These are phyloP conservation scores for Leucoagaricus sp. DNA, from an alignment of 1,284 basidiomycete genomes.

Conservation along the genomic window DNA sequence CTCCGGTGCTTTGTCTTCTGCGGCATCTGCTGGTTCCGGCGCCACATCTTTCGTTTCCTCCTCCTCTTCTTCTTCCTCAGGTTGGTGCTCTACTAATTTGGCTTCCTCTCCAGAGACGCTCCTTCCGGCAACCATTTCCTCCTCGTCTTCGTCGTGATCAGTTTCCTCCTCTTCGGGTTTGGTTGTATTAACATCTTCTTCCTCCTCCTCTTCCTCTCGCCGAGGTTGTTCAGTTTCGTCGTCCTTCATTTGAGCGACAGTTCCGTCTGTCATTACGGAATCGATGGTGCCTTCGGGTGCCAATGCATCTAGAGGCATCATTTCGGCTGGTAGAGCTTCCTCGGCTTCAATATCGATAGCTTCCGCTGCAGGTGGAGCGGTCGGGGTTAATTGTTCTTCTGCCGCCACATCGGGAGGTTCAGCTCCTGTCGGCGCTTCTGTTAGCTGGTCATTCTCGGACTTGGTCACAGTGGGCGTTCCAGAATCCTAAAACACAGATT, in stretches of 20 bases:
- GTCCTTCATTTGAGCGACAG: not conserved
- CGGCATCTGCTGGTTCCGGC: not conserved
- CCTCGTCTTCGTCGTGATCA: constrained; percentile 13
- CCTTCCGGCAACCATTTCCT: not conserved
- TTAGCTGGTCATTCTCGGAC: not conserved
- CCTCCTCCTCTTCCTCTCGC: constrained; percentile 20
- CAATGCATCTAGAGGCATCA: not conserved
- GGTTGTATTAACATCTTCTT: constrained; percentile 23
- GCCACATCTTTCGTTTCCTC: constrained; percentile 10
- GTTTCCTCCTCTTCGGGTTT: constrained; percentile 21
- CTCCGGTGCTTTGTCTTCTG: not conserved
- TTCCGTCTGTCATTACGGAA: constrained; percentile 2
- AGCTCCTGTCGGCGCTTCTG: not conserved
- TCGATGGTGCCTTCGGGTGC: not conserved
- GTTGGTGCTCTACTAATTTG: not conserved
- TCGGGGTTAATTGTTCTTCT: not conserved
- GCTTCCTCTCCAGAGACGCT: not conserved
- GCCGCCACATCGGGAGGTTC: not conserved
- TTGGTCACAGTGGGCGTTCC: constrained; percentile 5
- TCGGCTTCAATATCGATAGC: not conserved
- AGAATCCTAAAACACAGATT: not conserved
- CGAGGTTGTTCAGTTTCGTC: constrained; percentile 14
- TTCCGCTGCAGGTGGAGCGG: not conserved
- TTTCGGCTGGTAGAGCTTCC: not conserved
- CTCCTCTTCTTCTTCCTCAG: constrained; percentile 14